Conservation (phyloP, 2,329 filamentous ascomycete species). For the Sporothrix inflata region DNA sequence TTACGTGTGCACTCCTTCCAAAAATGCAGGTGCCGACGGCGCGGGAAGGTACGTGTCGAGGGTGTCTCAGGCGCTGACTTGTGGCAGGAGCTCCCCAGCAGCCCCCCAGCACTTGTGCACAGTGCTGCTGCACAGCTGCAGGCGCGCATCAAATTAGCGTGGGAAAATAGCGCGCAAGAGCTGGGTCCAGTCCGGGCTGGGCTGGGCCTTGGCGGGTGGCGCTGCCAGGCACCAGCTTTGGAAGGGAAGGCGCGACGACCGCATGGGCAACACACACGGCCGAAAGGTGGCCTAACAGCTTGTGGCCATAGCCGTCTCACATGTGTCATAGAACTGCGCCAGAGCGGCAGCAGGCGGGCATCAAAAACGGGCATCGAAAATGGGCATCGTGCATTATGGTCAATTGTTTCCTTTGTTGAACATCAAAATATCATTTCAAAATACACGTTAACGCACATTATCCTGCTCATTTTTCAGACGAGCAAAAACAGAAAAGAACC, state of each 20-base stretch:
- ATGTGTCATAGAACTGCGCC: background rate
- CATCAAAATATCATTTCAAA: background rate
- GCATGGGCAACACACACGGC: background rate
- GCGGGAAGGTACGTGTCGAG: background rate
- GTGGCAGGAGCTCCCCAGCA: conserved; percentile 1
- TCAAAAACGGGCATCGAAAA: too few relatives aligned
- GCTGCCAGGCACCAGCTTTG: conserved; percentile 22
- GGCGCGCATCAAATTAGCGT: background rate
- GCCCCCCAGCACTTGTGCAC: background rate
- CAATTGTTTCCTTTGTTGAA: background rate
- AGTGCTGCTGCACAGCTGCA: background rate
- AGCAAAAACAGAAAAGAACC: background rate
- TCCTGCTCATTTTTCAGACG: background rate
- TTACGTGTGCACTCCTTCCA: background rate
- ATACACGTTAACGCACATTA: background rate
- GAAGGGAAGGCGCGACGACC: background rate
- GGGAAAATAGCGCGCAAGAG: conserved; percentile 2
- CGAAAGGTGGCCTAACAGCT: background rate
- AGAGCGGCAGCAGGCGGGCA: too few relatives aligned
- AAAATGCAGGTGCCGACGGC: background rate
- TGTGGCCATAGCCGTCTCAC: conserved; percentile 10
- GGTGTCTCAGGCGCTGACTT: conserved; percentile 22
- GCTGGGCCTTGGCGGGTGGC: conserved; percentile 5
- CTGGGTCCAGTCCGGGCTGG: background rate
- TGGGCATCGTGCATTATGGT: too few relatives aligned